Evolutionary conservation across 768 basidiomycete species (phyloP).

Genomic region (Royoungia palumana): DNA sequence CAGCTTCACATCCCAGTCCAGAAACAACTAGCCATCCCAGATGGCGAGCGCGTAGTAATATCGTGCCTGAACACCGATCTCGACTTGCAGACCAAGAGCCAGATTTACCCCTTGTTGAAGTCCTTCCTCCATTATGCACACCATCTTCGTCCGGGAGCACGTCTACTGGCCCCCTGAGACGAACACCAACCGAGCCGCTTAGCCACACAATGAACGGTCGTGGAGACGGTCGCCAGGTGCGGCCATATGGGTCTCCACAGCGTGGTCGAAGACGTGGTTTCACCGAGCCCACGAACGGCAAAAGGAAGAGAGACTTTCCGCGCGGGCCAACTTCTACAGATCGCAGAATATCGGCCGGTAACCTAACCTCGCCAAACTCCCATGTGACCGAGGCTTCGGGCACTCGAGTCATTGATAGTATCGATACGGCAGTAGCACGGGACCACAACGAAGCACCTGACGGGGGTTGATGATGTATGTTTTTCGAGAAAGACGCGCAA

Average conservation of each 20-base stretch:
- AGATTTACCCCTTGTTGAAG: constrained; percentile 16
- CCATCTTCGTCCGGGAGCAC: constrained; percentile 9
- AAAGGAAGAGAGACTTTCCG: not conserved
- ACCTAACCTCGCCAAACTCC: not conserved
- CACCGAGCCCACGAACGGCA: constrained; percentile 1
- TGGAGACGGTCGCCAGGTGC: not conserved
- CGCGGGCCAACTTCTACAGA: not conserved
- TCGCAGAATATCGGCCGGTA: not conserved
- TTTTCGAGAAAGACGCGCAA: too few relatives aligned
- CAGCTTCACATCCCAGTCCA: not conserved
- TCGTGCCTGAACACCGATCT: not conserved
- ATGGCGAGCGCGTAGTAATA: constrained; percentile 16
- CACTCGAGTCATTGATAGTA: not conserved
- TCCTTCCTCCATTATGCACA: constrained; percentile 5
- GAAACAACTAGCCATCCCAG: constrained; percentile 13
- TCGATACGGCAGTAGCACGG: not conserved
- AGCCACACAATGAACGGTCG: constrained; percentile 1
- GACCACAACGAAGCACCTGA: not conserved
- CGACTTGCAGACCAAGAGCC: constrained; percentile 3
- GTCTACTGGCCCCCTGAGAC: constrained; percentile 1
- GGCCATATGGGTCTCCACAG: not conserved
- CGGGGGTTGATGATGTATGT: not conserved
- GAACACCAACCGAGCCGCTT: constrained; percentile 11
- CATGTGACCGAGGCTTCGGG: not conserved
- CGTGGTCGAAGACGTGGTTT: constrained; percentile 5